Evolutionary conservation across 768 basidiomycete genomes (phyloP).

Genomic region (Mycena sanguinolenta): DNA sequence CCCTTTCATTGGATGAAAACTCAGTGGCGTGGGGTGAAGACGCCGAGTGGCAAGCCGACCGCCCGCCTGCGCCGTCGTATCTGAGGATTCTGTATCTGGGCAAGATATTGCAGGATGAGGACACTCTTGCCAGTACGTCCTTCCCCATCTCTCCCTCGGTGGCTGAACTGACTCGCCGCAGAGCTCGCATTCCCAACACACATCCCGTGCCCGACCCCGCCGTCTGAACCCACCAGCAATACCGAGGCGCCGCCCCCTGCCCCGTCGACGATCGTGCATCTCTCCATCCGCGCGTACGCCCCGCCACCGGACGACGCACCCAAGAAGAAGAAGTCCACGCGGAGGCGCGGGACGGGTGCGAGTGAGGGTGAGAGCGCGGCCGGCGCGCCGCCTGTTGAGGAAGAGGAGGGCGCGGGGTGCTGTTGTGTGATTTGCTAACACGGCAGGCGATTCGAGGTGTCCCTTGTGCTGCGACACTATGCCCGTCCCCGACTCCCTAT

Average conservation of each 20-base stretch:
- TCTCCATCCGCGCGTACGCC: conserved; percentile 75
- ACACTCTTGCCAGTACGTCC: conserved; percentile 74
- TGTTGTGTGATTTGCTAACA: too few species aligned
- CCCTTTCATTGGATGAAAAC: too few species aligned
- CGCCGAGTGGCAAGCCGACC: conserved; percentile 83
- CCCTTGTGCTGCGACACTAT: too few species aligned
- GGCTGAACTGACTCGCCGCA: conserved; percentile 32
- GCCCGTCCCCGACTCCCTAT: too few species aligned
- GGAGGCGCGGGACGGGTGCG: conserved; percentile 12
- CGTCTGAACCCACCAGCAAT: too few species aligned
- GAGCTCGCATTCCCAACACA: conserved; percentile 57
- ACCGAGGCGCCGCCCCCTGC: conserved; percentile 44
- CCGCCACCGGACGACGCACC: conserved; percentile 62
- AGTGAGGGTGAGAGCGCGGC: conserved; percentile 14
- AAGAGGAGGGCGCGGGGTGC: too few species aligned
- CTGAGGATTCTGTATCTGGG: conserved; percentile 83
- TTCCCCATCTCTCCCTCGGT: background rate
- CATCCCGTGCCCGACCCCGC: conserved; percentile 49
- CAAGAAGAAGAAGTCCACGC: conserved; percentile 66
- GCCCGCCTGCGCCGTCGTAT: conserved; percentile 83
- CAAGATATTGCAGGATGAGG: conserved; percentile 87
- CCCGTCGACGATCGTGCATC: conserved; percentile 86
- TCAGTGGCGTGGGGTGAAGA: background rate
- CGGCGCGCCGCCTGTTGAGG: background rate
- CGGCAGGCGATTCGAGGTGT: too few species aligned